Conservation (phyloP, 78 protist species). For the Dictyostelium capitatum region DNA sequence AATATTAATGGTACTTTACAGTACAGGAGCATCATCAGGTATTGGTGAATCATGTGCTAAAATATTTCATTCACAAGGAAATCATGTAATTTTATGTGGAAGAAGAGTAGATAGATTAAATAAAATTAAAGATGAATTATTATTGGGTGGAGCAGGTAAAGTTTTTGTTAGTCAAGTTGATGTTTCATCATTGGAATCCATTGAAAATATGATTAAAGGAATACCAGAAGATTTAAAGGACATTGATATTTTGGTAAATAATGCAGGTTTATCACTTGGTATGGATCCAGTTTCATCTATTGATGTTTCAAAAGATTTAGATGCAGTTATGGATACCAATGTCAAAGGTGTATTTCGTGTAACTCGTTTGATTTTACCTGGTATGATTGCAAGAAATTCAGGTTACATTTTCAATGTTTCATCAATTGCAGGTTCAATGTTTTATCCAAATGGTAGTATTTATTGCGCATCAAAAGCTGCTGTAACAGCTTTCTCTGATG, state of each 20-base stretch:
- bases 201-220: slow-evolving; percentile 41
- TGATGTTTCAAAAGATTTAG: not conserved
- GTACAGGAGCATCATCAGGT: slow-evolving; percentile 89
- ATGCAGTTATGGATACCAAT: slow-evolving; percentile 69
- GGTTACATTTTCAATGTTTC: slow-evolving; percentile 87
- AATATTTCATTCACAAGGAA: slow-evolving; percentile 72
- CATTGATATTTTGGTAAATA: slow-evolving; percentile 79
- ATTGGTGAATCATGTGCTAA: slow-evolving; percentile 85
- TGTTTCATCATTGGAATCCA: slow-evolving; percentile 43
- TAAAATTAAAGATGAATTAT: slow-evolving; percentile 21
- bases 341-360: slow-evolving; percentile 80
- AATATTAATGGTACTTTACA: too few species aligned
- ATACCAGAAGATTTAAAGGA: slow-evolving; percentile 53
- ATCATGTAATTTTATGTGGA: slow-evolving; percentile 76
- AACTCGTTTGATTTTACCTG: slow-evolving; percentile 52
- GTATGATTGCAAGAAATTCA: slow-evolving; percentile 48
- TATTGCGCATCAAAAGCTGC: slow-evolving; percentile 91
- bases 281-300: slow-evolving; percentile 22
- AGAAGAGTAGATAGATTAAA: slow-evolving; percentile 82
- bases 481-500: slow-evolving; percentile 83
- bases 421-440: slow-evolving; percentile 83
- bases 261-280: slow-evolving; percentile 87
- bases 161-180: slow-evolving; percentile 59
- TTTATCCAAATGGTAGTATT: slow-evolving; percentile 77
- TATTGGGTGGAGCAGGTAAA: not conserved